Evolutionary conservation across 2,329 filamentous ascomycete species (phyloP).

Genomic region (Beauveria sp.): DNA sequence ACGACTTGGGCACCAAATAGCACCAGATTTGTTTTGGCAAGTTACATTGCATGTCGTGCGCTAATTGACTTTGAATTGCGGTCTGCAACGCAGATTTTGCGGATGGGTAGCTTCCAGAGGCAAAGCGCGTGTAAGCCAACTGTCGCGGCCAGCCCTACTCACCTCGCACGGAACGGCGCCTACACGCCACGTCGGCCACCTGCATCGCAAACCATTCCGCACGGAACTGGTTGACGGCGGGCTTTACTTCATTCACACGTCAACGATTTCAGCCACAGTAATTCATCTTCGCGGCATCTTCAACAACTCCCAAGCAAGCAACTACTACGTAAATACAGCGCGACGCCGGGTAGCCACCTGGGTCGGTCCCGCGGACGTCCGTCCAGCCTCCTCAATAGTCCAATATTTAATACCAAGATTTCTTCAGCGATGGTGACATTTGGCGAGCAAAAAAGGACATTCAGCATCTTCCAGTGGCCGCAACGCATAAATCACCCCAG

Average conservation of each 20-base stretch:
- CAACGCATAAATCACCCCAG: not conserved
- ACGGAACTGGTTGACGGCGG: not conserved
- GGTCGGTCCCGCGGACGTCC: slow-evolving; percentile 1
- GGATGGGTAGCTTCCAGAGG: not conserved
- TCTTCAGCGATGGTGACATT: not conserved
- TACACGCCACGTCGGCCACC: not conserved
- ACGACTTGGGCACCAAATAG: not conserved
- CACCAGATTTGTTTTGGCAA: not conserved
- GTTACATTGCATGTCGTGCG: not conserved
- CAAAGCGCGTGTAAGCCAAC: not conserved
- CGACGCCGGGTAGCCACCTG: not conserved
- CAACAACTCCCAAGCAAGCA: not conserved
- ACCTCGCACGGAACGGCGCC: no score
- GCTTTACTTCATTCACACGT: not conserved
- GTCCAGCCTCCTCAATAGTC: not conserved
- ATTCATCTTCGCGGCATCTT: not conserved
- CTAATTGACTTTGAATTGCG: not conserved
- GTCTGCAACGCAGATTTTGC: not conserved
- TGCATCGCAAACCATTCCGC: not conserved
- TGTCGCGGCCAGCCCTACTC: not conserved
- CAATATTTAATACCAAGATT: no score
- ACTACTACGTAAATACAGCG: not conserved
- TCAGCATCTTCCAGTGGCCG: no score
- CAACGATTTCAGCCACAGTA: not conserved
- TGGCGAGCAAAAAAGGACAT: not conserved